phyloP scores from a whole-genome alignment of 768 basidiomycete genomes.

The Russula olivacea region DNA sequence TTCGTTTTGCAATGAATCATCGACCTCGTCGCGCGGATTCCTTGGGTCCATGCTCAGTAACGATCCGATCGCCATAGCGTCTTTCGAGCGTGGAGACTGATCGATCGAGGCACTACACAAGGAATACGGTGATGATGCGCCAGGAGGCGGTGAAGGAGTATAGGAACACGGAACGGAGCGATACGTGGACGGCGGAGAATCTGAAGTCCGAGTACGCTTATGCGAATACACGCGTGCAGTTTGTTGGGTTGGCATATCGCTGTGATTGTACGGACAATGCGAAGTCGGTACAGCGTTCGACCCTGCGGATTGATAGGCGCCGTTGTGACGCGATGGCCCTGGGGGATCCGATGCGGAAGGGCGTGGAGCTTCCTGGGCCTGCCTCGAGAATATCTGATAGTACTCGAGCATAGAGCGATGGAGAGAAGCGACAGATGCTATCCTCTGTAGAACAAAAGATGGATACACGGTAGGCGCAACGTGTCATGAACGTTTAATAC shows the following conservation, averaged over 20 bases:
- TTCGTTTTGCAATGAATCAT: neutral
- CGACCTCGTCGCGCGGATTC: conserved; percentile 15
- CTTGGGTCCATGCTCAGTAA: conserved; percentile 45
- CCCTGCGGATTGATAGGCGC: neutral
- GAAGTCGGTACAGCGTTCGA: neutral
- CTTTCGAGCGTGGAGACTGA: conserved; percentile 64
- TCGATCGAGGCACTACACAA: conserved; percentile 64
- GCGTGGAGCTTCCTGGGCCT: conserved; percentile 6
- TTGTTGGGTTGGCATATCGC: conserved; percentile 9
- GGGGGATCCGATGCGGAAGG: conserved; percentile 13
- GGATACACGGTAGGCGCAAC: neutral
- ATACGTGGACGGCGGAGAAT: conserved; percentile 38
- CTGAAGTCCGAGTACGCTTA: conserved; percentile 26
- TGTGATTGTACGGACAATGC: conserved; percentile 1
- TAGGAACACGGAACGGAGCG: conserved; percentile 50
- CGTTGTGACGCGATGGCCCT: conserved; percentile 1
- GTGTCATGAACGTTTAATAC: conserved; percentile 37
- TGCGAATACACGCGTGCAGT: conserved; percentile 14
- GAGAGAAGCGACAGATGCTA: conserved; percentile 63
- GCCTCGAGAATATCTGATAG: conserved; percentile 30
- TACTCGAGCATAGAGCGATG: conserved; percentile 68
- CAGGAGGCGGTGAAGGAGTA: conserved; percentile 23
- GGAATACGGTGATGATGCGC: conserved; percentile 67
- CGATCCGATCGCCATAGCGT: conserved; percentile 77
- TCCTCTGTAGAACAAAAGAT: conserved; percentile 42